phyloP scores from a whole-genome alignment of 202 grass and related monocot species.

The Setaria viridis region DNA sequence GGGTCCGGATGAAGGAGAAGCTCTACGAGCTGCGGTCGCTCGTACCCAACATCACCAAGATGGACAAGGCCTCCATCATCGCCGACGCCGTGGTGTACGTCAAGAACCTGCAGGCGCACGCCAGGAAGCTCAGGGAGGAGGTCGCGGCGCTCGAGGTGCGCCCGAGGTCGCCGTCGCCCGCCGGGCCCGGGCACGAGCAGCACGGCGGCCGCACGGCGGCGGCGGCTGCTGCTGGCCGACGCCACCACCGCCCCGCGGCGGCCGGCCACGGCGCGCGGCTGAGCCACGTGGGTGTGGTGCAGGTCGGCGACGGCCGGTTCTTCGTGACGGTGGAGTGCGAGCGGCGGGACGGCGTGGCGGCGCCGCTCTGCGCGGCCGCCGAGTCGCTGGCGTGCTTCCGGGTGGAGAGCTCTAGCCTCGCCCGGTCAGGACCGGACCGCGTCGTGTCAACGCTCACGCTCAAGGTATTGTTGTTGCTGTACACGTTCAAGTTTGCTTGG shows the following conservation, averaged over 20 bases:
- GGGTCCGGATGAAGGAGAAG: constrained; percentile 92
- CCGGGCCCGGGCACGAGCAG: neutral
- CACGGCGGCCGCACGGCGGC: neutral
- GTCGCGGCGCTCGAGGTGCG: constrained; percentile 59
- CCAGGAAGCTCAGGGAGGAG: constrained; percentile 65
- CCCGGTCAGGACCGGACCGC: constrained; percentile 40
- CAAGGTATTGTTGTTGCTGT: constrained; percentile 44
- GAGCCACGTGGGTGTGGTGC: constrained; percentile 37
- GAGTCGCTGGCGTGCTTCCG: constrained; percentile 66
- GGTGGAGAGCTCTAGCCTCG: constrained; percentile 58
- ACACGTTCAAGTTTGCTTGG: too few relatives aligned
- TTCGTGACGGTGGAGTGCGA: constrained; percentile 77
- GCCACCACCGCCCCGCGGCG: neutral
- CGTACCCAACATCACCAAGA: constrained; percentile 89
- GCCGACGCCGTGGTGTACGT: constrained; percentile 82
- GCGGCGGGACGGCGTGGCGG: constrained; percentile 45
- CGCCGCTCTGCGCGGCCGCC: constrained; percentile 60
- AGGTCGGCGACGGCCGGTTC: constrained; percentile 58
- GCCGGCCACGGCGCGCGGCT: constrained; percentile 39
- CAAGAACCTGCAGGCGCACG: constrained; percentile 63
- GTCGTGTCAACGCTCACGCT: constrained; percentile 63
- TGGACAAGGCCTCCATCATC: constrained; percentile 94
- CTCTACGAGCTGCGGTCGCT: constrained; percentile 91
- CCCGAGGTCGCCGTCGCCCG: constrained; percentile 5
- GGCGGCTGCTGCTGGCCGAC: neutral